phyloP scores from a whole-genome alignment of 2,329 filamentous ascomycete genomes.

The Pseudogymnoascus sp. region DNA sequence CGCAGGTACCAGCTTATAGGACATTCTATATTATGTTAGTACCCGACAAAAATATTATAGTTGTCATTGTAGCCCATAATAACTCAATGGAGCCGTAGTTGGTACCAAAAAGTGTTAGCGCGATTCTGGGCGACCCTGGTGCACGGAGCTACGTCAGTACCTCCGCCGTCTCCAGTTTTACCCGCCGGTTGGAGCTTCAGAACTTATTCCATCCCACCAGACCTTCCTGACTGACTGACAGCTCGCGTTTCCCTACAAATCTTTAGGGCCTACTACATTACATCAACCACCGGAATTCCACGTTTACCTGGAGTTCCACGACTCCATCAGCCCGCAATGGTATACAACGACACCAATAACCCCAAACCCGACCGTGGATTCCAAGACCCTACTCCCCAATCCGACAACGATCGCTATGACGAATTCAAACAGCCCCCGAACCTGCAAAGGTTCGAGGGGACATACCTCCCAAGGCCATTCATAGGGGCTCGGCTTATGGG shows the following conservation, averaged over 20 bases:
- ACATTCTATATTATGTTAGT: background rate
- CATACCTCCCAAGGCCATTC: conserved; percentile 20
- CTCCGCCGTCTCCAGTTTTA: background rate
- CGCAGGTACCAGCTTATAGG: background rate
- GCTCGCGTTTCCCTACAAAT: background rate
- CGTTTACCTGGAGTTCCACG: background rate
- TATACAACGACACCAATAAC: background rate
- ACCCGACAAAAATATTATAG: background rate
- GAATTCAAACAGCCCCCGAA: background rate
- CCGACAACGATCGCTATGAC: conserved; percentile 1
- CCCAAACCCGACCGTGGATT: conserved; percentile 5
- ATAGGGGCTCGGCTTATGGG: conserved; percentile 20
- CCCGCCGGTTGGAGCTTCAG: conserved; percentile 1
- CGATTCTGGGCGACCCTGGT: background rate
- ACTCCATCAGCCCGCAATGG: conserved; percentile 1
- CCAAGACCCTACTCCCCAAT: background rate
- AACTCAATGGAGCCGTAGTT: background rate
- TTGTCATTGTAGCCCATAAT: background rate
- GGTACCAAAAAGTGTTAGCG: background rate
- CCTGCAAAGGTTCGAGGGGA: conserved; percentile 13
- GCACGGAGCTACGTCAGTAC: background rate
- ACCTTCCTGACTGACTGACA: background rate
- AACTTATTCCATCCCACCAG: conserved; percentile 5
- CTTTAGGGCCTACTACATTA: background rate
- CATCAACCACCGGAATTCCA: background rate